A percentile compares a stretch with the other conserved stretches of the same genome.
Evolutionary conservation across 169 alveolate species (phyloP).

Genomic region (Toxoplasma gondii): DNA sequence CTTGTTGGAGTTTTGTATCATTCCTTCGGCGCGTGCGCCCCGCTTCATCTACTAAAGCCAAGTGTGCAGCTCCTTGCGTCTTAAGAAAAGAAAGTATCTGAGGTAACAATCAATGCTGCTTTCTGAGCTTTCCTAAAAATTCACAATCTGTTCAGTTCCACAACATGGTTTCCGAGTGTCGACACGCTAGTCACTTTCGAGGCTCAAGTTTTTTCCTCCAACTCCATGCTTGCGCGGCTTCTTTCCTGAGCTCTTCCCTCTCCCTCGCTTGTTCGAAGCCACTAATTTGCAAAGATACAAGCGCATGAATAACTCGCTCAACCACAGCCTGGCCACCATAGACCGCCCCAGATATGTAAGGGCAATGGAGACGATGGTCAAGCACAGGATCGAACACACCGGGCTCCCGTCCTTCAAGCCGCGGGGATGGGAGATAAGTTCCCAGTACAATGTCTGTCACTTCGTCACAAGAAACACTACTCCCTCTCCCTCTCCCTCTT

Average conservation of each 20-base stretch:
- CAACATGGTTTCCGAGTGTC: not conserved
- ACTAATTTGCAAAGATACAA: not conserved
- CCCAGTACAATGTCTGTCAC: not conserved
- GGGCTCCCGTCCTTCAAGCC: not conserved
- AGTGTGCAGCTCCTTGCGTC: too few relatives aligned
- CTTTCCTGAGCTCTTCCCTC: not conserved
- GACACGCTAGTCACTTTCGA: not conserved
- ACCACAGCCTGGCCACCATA: not conserved
- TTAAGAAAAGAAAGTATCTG: too few relatives aligned
- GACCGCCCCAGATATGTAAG: constrained; percentile 5
- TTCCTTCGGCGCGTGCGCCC: too few relatives aligned
- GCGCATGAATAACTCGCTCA: not conserved
- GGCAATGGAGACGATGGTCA: constrained; percentile 1
- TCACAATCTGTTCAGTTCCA: too few relatives aligned
- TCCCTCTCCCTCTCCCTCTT: not conserved
- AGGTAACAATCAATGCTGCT: too few relatives aligned
- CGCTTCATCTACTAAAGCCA: too few relatives aligned
- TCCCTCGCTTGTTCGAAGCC: not conserved
- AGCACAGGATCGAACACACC: constrained; percentile 10
- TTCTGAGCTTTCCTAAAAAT: too few relatives aligned
- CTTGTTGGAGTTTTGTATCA: too few relatives aligned
- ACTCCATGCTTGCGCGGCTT: not conserved
- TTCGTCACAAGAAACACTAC: not conserved
- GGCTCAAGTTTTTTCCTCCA: not conserved
- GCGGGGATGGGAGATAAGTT: not conserved